phyloP scores from a whole-genome alignment of 805 yeast species.

The Jamesozyma lodderae region DNA sequence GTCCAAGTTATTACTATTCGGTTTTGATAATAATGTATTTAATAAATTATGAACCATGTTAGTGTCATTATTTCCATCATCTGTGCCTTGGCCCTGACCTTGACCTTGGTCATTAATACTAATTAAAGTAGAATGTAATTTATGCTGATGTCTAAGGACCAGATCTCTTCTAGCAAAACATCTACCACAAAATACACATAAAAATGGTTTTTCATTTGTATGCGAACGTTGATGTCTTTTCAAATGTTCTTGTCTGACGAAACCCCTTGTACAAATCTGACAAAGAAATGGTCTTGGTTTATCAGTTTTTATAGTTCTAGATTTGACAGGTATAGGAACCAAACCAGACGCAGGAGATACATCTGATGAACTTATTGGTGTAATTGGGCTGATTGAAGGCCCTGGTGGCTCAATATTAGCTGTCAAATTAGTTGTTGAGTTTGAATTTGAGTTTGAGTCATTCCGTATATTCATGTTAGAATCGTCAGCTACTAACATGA shows the following conservation, averaged over 20 bases:
- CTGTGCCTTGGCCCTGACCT: too few species aligned
- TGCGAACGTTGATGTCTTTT: conserved; percentile 92
- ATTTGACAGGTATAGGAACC: conserved; percentile 74
- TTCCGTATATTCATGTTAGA: too few species aligned
- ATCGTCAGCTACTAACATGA: too few species aligned
- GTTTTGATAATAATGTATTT: neutral
- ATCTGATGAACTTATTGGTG: neutral
- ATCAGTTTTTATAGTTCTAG: conserved; percentile 74
- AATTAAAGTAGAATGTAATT: conserved; percentile 55
- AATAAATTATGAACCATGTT: neutral
- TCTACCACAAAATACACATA: conserved; percentile 92
- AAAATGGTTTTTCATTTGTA: conserved; percentile 93
- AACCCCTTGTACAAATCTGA: conserved; percentile 82
- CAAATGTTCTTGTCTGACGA: conserved; percentile 89
- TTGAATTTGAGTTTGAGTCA: too few species aligned
- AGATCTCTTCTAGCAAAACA: conserved; percentile 86
- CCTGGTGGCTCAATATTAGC: neutral
- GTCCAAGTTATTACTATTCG: neutral
- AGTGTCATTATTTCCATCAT: neutral
- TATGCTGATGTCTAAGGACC: conserved; percentile 89
- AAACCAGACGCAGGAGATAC: neutral
- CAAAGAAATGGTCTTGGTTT: conserved; percentile 92
- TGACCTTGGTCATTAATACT: conserved; percentile 18
- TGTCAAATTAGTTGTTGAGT: neutral
- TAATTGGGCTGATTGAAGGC: too few species aligned